A percentile compares a stretch with the other conserved stretches of the same genome.
Evolutionary conservation across 148 eudicot species (phyloP).

Genomic region (Chenopodium quinoa): DNA sequence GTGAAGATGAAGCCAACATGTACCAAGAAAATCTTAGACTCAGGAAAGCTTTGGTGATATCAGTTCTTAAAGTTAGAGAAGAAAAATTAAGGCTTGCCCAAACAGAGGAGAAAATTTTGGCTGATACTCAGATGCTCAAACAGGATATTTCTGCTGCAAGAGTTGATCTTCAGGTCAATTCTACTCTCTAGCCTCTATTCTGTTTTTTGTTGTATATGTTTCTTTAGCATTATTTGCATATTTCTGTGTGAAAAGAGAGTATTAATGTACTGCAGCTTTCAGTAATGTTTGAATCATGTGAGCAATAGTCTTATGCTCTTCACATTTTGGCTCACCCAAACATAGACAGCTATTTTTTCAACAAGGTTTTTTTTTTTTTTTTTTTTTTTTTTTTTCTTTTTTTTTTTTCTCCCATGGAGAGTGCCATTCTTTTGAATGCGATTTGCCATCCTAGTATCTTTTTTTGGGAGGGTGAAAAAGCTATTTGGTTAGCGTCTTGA

Average conservation of each 20-base stretch:
- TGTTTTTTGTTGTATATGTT: not conserved
- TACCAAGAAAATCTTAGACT: conserved; percentile 47
- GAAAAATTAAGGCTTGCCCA: conserved; percentile 53
- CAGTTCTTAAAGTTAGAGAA: conserved; percentile 48
- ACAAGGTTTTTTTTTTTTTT: too few species aligned
- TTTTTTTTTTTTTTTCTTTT: not conserved
- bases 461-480: too few species aligned
- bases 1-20: conserved; percentile 47
- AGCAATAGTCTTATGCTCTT: not conserved
- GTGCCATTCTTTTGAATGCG: too few species aligned
- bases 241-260: not conserved
- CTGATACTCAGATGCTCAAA: conserved; percentile 53
- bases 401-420: not conserved
- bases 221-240: not conserved
- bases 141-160: conserved; percentile 60
- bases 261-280: not conserved
- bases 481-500: too few species aligned
- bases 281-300: too few species aligned
- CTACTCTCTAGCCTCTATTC: conserved; percentile 4
- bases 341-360: not conserved
- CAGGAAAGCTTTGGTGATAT: conserved; percentile 46
- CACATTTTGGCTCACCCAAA: not conserved
- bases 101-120: conserved; percentile 53
- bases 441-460: too few species aligned
- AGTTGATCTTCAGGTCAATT: conserved; percentile 67